Evolutionary conservation across 2,329 filamentous ascomycete genomes (phyloP).

Genomic region (Stagonosporopsis chrysanthemi): DNA sequence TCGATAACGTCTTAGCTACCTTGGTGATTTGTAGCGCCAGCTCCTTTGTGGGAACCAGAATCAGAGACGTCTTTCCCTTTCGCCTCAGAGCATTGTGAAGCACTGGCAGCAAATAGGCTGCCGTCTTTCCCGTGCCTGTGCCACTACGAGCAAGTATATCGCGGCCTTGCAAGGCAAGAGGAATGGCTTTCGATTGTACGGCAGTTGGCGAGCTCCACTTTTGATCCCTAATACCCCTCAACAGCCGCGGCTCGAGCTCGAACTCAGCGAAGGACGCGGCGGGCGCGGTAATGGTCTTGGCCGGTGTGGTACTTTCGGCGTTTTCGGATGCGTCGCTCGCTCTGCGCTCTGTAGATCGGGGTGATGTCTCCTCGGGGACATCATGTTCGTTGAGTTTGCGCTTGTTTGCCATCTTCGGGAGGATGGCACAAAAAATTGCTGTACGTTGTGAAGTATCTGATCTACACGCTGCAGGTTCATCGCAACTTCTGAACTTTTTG

Average conservation of each 20-base stretch:
- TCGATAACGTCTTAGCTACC: slow-evolving; percentile 75
- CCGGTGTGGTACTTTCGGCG: slow-evolving; percentile 24
- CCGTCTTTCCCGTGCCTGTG: slow-evolving; percentile 96
- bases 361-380: slow-evolving; percentile 50
- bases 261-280: slow-evolving; percentile 73
- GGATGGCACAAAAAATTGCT: slow-evolving; percentile 1
- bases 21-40: slow-evolving; percentile 90
- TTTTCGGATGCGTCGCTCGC: slow-evolving; percentile 34
- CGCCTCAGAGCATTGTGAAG: slow-evolving; percentile 81
- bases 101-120: slow-evolving; percentile 92
- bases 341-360: slow-evolving; percentile 24
- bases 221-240: slow-evolving; percentile 85
- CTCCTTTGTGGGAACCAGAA: slow-evolving; percentile 93
- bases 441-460: slow-evolving; percentile 10
- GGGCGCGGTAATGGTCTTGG: slow-evolving; percentile 23
- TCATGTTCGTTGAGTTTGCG: slow-evolving; percentile 60
- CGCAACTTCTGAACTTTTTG: slow-evolving; percentile 32
- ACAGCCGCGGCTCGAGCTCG: slow-evolving; percentile 81
- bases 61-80: slow-evolving; percentile 79
- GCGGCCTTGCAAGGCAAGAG: slow-evolving; percentile 83
- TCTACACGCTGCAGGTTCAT: slow-evolving; percentile 19
- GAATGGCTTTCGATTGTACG: slow-evolving; percentile 87
- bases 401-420: slow-evolving; percentile 43
- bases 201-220: slow-evolving; percentile 87
- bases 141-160: slow-evolving; percentile 92